Base-by-base conservation (phyloP, 2,329 filamentous ascomycete species). In the Epicoccum sorghinum region DNA sequence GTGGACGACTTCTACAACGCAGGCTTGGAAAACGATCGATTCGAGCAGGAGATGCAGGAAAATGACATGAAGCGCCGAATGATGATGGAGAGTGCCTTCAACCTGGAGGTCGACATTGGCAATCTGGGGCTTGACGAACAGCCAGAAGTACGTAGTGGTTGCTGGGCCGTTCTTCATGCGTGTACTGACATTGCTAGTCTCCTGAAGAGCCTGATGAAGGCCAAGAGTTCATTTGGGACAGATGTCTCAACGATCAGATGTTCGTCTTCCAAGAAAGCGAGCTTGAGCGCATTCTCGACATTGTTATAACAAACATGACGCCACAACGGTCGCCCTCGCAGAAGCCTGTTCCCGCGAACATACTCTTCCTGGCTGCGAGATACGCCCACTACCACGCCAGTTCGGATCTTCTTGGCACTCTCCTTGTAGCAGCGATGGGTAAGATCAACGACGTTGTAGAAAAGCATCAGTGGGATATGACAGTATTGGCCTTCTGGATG, bases 71-170 rank as follows among this genome's bases (percentile, higher is more conserved):
- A 93, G 71, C 85, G 93, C 60, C 86, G 95, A 29, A 96, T 99
- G 92, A 97, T 98, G 93, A 95, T 96, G 86, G 95, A 99, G 73
- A 99, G 95, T 70, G 93, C 95, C 5, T 89, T 96, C 62, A 96
- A 99, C 73, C 81, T 99, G 32, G 95, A 99, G 75, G 95, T 99
- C 37, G 95, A 99, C 68, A 77, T 99, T 50, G 95, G 93, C 10
- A 99, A 96, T 66, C 85, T 99, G 52, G 95, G 95, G 27, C 88
- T 99, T 67, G 95, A 99, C 70, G 95, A 99, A 73, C 89, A 96
- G 69, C 91, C 93, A 47, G 95, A 98, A 81, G 91, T 92, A 78
- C 66, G 83, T 74, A 5, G 22, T 29, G 37, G 38, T 24, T 12
- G 3, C 14, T 47, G 36, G 10, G 32, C 36, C 37, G 39, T 47